phyloP scores from a whole-genome alignment of 1,284 basidiomycete genomes.

The Leccinum pachyderme region DNA sequence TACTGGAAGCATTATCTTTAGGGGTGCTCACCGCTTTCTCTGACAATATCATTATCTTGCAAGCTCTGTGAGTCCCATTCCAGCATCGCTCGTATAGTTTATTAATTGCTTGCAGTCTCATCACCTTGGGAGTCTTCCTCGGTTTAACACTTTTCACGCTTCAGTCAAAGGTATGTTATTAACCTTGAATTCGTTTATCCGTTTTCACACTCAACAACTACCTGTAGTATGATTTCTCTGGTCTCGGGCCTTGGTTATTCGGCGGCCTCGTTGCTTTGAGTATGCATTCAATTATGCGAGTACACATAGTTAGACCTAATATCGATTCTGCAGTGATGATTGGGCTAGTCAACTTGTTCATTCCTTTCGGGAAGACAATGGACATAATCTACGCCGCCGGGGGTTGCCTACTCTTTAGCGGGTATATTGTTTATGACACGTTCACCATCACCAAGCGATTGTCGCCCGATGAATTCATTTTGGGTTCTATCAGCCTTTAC shows the following conservation, averaged over 20 bases:
- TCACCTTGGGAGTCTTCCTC: constrained; percentile 85
- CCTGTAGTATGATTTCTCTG: constrained; percentile 79
- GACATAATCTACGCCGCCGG: constrained; percentile 77
- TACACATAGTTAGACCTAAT: constrained; percentile 6
- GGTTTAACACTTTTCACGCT: constrained; percentile 86
- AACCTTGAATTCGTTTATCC: background rate
- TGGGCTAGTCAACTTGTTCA: constrained; percentile 73
- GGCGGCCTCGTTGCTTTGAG: constrained; percentile 70
- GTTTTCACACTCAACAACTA: constrained; percentile 1
- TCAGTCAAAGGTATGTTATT: constrained; percentile 64
- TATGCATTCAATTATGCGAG: constrained; percentile 35
- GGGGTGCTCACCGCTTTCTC: constrained; percentile 78
- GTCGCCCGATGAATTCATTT: constrained; percentile 85
- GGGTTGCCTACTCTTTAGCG: constrained; percentile 82
- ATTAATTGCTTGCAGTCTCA: constrained; percentile 47
- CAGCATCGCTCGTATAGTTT: constrained; percentile 6
- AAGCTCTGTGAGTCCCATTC: constrained; percentile 64
- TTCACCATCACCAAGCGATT: constrained; percentile 78
- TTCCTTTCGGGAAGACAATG: constrained; percentile 75
- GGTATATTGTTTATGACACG: constrained; percentile 84
- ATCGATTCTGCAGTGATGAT: constrained; percentile 55
- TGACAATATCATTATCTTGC: constrained; percentile 75
- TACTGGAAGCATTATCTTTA: constrained; percentile 77
- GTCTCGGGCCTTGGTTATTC: constrained; percentile 83
- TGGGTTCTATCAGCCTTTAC: constrained; percentile 84